phyloP scores from a whole-genome alignment of 2,329 filamentous ascomycete species.

The Penicillium rolfsii region DNA sequence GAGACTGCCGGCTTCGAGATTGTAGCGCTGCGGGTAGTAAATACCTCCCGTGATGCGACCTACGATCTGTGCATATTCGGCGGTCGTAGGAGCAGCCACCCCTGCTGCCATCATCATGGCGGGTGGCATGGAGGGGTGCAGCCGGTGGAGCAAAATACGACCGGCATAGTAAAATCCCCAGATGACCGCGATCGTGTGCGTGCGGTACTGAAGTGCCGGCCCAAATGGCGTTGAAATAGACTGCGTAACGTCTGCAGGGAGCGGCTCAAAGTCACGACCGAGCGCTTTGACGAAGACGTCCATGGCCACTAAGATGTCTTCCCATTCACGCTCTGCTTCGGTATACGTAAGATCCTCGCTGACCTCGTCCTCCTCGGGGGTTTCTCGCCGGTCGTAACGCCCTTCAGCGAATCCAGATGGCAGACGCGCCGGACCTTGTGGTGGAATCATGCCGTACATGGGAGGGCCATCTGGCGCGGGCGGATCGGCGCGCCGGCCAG shows the following conservation, averaged over 20 bases:
- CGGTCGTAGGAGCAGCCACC: constrained; percentile 73
- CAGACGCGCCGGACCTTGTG: constrained; percentile 45
- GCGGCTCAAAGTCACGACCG: constrained; percentile 73
- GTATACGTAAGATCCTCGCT: constrained; percentile 67
- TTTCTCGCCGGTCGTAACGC: constrained; percentile 18
- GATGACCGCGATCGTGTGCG: constrained; percentile 81
- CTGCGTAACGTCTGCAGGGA: constrained; percentile 68
- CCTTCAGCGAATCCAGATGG: constrained; percentile 59
- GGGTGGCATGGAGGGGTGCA: constrained; percentile 88
- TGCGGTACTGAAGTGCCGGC: constrained; percentile 76
- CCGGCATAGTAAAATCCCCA: constrained; percentile 89
- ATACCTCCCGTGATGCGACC: constrained; percentile 79
- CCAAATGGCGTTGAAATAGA: constrained; percentile 76
- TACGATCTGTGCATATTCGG: constrained; percentile 70
- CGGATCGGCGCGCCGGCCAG: constrained; percentile 10
- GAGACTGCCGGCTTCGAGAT: constrained; percentile 54
- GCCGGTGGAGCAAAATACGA: constrained; percentile 77
- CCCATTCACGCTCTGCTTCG: constrained; percentile 79
- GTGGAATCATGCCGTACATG: constrained; percentile 56
- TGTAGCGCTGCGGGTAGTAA: constrained; percentile 48
- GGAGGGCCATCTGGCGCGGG: constrained; percentile 34
- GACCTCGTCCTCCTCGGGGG: constrained; percentile 50
- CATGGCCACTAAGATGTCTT: constrained; percentile 50
- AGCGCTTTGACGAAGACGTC: constrained; percentile 59
- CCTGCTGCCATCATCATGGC: constrained; percentile 85